Evolutionary conservation across 352 stramenopile genomes (phyloP), one percentile per base, ranked within the genome.

Genomic region (Thalassiosira hispida): DNA sequence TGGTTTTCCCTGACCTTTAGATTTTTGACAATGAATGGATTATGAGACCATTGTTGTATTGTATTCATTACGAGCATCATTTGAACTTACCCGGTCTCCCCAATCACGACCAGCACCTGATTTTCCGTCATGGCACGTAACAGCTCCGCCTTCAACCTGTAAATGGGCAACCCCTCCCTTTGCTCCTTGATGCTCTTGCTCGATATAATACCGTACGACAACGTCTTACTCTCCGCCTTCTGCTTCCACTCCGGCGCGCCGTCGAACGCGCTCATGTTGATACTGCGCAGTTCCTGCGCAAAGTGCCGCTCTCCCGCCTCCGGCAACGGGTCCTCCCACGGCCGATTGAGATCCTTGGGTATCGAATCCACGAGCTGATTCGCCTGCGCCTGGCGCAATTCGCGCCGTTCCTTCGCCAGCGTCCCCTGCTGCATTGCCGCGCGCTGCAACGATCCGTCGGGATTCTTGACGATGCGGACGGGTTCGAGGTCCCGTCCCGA

Each of bases 401-500:
- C 97, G 29, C 97, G 92, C 11, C 98, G 93, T 83, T 99, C 97
- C 76, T 99, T 99, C 0, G 97, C 95, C 60, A 99, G 88, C 20
- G 94, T 97, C 5, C 91, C 95, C 84, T 99, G 97, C 55, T 97
- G 98, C 92, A 99, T 97, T 0, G 98, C 97, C 0, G 97, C 97
- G 9, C 97, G 93, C 79, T 98, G 96, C 77, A 99, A 92, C 7
- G 95, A 98, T 33, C 98, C 98, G 85, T 99, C 97, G 0, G 98
- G 98, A 85, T 99, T 99, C 79, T 98, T 98, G 0, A 99, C 96
- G 83, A 99, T 99, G 57, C 97, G 97, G 7, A 99, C 91, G 0
- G 97, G 97, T 49, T 96, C 97, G 31, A 98, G 73, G 62, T 98
- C 96, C 3, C 92, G 95, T 9, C 87, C 85, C 16, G 73, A 88